These are phyloP conservation scores for Claviceps citrina DNA, from an alignment of 2,329 filamentous ascomycete species.

Conservation along the genomic window DNA sequence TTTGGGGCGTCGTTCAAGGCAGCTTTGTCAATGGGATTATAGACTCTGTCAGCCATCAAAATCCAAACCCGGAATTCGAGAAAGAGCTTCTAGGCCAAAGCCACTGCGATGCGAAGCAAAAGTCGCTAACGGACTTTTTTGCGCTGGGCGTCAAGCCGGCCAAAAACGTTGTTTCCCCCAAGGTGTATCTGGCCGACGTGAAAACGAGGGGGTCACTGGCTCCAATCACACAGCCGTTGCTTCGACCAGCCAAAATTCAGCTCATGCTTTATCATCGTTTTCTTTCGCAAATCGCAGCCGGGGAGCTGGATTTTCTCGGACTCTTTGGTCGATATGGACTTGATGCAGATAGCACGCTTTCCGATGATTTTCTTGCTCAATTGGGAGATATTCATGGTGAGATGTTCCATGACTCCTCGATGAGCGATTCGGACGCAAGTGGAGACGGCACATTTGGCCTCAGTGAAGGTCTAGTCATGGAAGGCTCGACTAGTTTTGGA, in stretches of 20 bases:
- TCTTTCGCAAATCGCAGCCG: conserved; percentile 58
- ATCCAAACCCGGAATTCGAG: conserved; percentile 59
- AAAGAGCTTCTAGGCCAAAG: conserved; percentile 30
- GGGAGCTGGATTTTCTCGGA: conserved; percentile 50
- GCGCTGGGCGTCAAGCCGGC: conserved; percentile 10
- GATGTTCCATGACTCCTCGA: conserved; percentile 36
- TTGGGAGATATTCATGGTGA: conserved; percentile 54
- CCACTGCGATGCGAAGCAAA: conserved; percentile 17
- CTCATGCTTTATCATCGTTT: conserved; percentile 81
- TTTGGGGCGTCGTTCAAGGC: conserved; percentile 75
- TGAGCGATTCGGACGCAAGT: conserved; percentile 17
- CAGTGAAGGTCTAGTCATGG: background rate
- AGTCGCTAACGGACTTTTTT: conserved; percentile 27
- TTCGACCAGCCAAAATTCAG: conserved; percentile 70
- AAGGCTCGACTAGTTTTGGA: conserved; percentile 7
- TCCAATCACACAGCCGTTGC: conserved; percentile 49
- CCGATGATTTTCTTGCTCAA: conserved; percentile 63
- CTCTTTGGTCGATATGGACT: conserved; percentile 61
- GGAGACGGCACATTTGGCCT: background rate
- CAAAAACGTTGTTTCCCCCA: conserved; percentile 8
- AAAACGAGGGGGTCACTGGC: conserved; percentile 62
- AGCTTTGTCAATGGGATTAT: conserved; percentile 81
- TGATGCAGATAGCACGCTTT: conserved; percentile 50
- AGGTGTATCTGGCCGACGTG: conserved; percentile 68
- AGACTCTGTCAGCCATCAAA: conserved; percentile 65